A percentile compares a stretch with the other conserved stretches of the same genome.
phyloP scores from a whole-genome alignment of 805 yeast species.

The Ogataea zsoltii region DNA sequence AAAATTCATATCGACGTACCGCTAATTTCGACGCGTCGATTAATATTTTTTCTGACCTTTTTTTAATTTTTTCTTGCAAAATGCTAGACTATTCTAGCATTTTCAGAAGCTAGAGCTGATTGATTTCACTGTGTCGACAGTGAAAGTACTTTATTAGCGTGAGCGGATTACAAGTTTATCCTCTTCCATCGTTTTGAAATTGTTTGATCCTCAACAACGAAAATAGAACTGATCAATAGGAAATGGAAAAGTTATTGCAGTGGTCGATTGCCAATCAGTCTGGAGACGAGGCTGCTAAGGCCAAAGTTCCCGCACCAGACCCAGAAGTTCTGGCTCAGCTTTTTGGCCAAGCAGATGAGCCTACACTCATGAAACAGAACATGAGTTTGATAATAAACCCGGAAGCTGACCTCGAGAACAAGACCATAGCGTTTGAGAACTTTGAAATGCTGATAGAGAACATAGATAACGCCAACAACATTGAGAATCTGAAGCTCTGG shows the following conservation, averaged over 20 bases:
- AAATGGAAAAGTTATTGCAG: slow-evolving; percentile 85
- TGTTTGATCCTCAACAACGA: too few species aligned
- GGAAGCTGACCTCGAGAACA: slow-evolving; percentile 61
- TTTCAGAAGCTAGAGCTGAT: neutral
- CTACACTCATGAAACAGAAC: slow-evolving; percentile 80
- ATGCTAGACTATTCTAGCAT: slow-evolving; percentile 13
- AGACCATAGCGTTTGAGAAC: slow-evolving; percentile 79
- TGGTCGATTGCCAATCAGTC: slow-evolving; percentile 87
- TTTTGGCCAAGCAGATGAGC: slow-evolving; percentile 79
- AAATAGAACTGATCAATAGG: neutral
- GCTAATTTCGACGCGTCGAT: slow-evolving; percentile 1
- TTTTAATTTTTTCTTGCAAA: neutral
- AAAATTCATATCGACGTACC: neutral
- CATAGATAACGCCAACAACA: slow-evolving; percentile 90
- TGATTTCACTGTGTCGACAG: neutral
- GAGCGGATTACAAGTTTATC: too few species aligned
- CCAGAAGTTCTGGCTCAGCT: slow-evolving; percentile 77
- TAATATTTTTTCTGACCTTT: neutral
- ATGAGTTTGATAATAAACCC: slow-evolving; percentile 58
- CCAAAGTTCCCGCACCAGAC: slow-evolving; percentile 68
- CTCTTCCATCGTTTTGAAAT: too few species aligned
- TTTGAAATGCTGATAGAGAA: slow-evolving; percentile 93
- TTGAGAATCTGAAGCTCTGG: slow-evolving; percentile 85
- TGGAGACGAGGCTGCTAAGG: slow-evolving; percentile 68
- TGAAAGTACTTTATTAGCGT: too few species aligned